Conservation (phyloP, 2,329 filamentous ascomycete genomes). For the Myriosclerotinia curreyana region DNA sequence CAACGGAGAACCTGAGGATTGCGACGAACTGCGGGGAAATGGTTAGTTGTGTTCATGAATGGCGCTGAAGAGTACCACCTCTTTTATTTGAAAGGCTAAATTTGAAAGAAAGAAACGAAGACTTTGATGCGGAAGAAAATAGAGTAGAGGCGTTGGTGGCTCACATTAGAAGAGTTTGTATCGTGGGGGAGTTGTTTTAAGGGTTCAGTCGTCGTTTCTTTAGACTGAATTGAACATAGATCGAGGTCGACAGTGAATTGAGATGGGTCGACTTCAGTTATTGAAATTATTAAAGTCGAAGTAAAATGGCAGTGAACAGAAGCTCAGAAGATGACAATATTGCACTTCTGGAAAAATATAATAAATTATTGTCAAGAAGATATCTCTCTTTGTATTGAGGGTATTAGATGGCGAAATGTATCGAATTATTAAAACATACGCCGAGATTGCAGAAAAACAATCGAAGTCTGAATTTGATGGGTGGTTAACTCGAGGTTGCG, state of each 20-base stretch:
- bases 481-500: too few species aligned
- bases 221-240: neutral
- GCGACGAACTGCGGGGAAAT: conserved; percentile 9
- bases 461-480: too few species aligned
- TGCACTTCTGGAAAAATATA: neutral
- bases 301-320: neutral
- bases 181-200: neutral
- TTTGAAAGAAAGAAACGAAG: neutral
- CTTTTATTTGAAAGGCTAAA: neutral
- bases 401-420: neutral
- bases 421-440: neutral
- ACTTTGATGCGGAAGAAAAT: neutral
- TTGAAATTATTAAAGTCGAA: neutral
- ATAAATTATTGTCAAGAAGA: neutral
- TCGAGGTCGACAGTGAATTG: conserved; percentile 8
- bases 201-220: neutral
- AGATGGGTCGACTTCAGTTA: conserved; percentile 6
- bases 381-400: neutral
- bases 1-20: conserved; percentile 3
- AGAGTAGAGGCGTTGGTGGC: neutral
- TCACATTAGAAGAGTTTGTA: neutral
- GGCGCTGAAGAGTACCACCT: neutral
- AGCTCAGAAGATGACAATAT: neutral
- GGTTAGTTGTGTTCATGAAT: conserved; percentile 15
- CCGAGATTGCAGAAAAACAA: neutral